Evolutionary conservation across 176 grass and related monocot genomes (phyloP).

Genomic region (Eragrostis curvula): DNA sequence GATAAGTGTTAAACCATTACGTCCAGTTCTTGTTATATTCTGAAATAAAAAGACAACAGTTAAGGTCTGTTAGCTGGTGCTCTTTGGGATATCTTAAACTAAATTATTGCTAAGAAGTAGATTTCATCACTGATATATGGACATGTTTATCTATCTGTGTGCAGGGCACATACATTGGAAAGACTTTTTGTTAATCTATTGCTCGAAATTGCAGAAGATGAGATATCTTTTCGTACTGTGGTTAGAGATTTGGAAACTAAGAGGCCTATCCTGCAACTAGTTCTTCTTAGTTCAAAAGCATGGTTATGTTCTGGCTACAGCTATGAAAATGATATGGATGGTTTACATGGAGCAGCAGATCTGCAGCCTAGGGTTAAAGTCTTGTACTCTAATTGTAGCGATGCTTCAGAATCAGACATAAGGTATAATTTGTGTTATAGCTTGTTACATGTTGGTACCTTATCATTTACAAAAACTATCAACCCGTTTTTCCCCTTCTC

Average conservation of each 20-base stretch:
- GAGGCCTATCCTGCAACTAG: conserved; percentile 68
- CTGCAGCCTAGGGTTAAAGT: conserved; percentile 76
- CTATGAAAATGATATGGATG: conserved; percentile 63
- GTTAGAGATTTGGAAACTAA: conserved; percentile 80
- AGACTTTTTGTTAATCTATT: conserved; percentile 78
- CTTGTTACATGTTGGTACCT: conserved; percentile 27
- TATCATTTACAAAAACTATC: not conserved
- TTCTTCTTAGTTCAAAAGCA: conserved; percentile 79
- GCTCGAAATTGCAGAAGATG: conserved; percentile 85
- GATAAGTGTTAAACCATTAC: conserved; percentile 10
- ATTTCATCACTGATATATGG: conserved; percentile 29
- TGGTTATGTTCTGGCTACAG: conserved; percentile 72
- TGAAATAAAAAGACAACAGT: not conserved
- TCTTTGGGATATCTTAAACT: not conserved
- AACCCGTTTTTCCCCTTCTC: not conserved
- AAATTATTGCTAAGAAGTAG: conserved; percentile 19
- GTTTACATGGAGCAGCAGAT: conserved; percentile 49
- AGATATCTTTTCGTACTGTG: conserved; percentile 87
- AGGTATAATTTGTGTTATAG: conserved; percentile 50
- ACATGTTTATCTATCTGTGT: conserved; percentile 27
- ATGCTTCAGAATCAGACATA: conserved; percentile 61
- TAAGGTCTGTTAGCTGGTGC: conserved; percentile 6
- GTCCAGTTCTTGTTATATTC: not conserved
- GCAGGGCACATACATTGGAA: conserved; percentile 71
- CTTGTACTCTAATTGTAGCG: conserved; percentile 68